phyloP scores from a whole-genome alignment of 2,329 filamentous ascomycete genomes.

The Trichoderma semiorbis region DNA sequence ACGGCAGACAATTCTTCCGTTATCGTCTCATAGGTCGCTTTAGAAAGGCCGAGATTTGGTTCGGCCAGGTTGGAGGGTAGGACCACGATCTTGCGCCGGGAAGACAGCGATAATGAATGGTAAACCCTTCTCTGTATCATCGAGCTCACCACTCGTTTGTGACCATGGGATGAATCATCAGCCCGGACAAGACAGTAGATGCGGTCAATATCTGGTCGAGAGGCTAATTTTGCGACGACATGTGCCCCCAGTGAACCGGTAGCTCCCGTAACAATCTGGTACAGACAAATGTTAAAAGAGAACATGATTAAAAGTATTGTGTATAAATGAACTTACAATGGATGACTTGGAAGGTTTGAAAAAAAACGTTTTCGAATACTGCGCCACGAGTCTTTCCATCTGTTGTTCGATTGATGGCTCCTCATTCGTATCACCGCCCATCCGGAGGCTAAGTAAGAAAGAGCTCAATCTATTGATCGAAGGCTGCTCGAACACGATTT shows the following conservation, averaged over 20 bases:
- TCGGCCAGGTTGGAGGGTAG: conserved; percentile 32
- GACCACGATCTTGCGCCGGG: conserved; percentile 38
- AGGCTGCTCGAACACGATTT: conserved; percentile 22
- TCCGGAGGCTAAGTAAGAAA: conserved; percentile 30
- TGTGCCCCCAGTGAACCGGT: conserved; percentile 64
- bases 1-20: conserved; percentile 35
- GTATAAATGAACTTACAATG: not conserved
- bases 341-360: not conserved
- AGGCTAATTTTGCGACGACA: conserved; percentile 55
- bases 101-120: conserved; percentile 24
- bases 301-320: fast-evolving
- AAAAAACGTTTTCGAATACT: not conserved
- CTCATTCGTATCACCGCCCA: not conserved
- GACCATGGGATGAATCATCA: not conserved
- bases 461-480: conserved; percentile 32
- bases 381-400: not conserved
- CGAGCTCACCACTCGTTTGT: not conserved
- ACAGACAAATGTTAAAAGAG: not conserved
- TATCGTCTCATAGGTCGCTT: conserved; percentile 11
- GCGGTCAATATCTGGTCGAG: conserved; percentile 50
- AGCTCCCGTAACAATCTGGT: conserved; percentile 46
- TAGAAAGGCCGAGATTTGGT: not conserved
- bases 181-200: conserved; percentile 54
- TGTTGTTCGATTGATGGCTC: not conserved
- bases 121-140: conserved; percentile 8